phyloP scores from a whole-genome alignment of 352 stramenopile genomes.

The Phytophthora brassicae region DNA sequence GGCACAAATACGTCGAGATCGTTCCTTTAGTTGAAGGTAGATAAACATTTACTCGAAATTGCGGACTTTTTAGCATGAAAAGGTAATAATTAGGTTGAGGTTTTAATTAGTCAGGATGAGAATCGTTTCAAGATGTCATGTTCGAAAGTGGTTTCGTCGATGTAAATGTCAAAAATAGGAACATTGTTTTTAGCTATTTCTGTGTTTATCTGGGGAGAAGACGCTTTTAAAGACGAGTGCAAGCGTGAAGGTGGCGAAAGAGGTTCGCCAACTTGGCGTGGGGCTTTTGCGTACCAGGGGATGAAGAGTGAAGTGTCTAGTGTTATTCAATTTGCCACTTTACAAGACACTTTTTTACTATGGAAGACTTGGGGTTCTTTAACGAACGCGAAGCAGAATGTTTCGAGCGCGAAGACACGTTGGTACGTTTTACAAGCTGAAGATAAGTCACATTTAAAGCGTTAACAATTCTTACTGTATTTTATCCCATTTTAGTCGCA shows the following conservation, averaged over 20 bases:
- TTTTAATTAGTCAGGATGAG: slow-evolving; percentile 13
- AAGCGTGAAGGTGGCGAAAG: slow-evolving; percentile 11
- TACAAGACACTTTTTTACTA: slow-evolving; percentile 29
- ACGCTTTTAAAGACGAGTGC: slow-evolving; percentile 18
- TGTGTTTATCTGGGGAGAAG: slow-evolving; percentile 29
- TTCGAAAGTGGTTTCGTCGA: slow-evolving; percentile 24
- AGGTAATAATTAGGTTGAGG: too few relatives aligned
- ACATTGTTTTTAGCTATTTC: slow-evolving; percentile 9
- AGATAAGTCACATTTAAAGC: neutral
- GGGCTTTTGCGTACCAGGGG: slow-evolving; percentile 29
- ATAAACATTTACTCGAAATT: too few relatives aligned
- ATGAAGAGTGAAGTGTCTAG: slow-evolving; percentile 38
- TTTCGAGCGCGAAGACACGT: slow-evolving; percentile 78
- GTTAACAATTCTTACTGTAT: too few relatives aligned
- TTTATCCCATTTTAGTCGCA: slow-evolving; percentile 46
- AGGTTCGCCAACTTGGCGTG: slow-evolving; percentile 19
- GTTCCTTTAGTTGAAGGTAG: slow-evolving; percentile 24
- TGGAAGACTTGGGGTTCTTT: slow-evolving; percentile 84
- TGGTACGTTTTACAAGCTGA: slow-evolving; percentile 42
- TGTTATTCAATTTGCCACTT: slow-evolving; percentile 26
- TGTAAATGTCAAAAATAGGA: slow-evolving; percentile 34
- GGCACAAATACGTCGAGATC: slow-evolving; percentile 63
- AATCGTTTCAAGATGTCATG: slow-evolving; percentile 9
- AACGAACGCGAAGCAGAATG: slow-evolving; percentile 84
- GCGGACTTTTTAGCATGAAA: too few relatives aligned